A percentile compares a stretch with the other conserved stretches of the same genome.
These are phyloP conservation scores for Ramaria rubella DNA, from an alignment of 768 basidiomycete genomes.

Conservation along the genomic window DNA sequence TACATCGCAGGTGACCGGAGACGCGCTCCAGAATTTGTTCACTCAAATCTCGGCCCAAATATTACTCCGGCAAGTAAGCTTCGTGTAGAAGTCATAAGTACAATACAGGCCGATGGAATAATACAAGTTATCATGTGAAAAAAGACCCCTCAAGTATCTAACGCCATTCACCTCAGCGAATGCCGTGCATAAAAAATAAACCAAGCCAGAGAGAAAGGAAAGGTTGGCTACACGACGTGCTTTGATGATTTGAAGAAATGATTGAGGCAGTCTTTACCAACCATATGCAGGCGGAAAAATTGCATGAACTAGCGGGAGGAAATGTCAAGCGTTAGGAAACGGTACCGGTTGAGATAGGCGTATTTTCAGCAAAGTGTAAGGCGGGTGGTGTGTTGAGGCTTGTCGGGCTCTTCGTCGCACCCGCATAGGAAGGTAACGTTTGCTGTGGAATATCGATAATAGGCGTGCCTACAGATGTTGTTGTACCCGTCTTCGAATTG, in stretches of 20 bases:
- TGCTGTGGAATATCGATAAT: slow-evolving; percentile 23
- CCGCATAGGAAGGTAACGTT: slow-evolving; percentile 35
- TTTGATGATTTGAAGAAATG: not conserved
- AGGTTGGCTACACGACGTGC: not conserved
- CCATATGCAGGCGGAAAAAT: not conserved
- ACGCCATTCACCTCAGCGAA: not conserved
- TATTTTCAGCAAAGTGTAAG: slow-evolving; percentile 55
- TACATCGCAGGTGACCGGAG: not conserved
- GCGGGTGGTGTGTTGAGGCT: slow-evolving; percentile 51
- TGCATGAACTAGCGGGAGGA: not conserved
- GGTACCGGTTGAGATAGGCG: slow-evolving; percentile 39
- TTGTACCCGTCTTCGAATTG: slow-evolving; percentile 24
- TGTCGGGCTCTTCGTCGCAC: slow-evolving; percentile 33
- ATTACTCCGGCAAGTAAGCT: not conserved
- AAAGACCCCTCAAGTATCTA: not conserved
- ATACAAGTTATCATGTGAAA: not conserved
- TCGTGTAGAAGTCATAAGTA: not conserved
- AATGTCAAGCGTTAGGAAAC: not conserved
- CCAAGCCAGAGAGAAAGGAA: not conserved
- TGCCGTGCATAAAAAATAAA: not conserved
- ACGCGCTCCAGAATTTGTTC: not conserved
- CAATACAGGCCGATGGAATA: not conserved
- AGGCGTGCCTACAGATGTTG: slow-evolving; percentile 26
- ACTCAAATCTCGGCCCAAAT: slow-evolving; percentile 37
- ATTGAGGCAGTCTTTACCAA: not conserved